Percentiles rank a stretch among this genome's conserved stretches.
Conservation (phyloP, 2,329 filamentous ascomycete genomes). For the Fusarium sp. region DNA sequence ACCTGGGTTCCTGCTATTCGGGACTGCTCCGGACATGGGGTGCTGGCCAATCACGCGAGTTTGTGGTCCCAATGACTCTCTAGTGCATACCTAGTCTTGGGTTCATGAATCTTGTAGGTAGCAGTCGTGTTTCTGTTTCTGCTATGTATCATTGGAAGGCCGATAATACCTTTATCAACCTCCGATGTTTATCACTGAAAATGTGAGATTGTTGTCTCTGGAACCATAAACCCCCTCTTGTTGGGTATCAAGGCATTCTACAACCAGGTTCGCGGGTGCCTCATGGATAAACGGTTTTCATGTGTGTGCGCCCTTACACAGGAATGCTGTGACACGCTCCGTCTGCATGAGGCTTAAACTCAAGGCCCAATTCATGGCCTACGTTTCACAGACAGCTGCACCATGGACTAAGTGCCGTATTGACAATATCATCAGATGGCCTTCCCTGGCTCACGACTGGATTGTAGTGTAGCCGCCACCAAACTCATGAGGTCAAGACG, state of each 20-base stretch:
- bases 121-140: constrained; percentile 9
- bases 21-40: constrained; percentile 18
- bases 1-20: constrained; percentile 24
- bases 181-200: not conserved
- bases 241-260: not conserved
- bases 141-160: not conserved
- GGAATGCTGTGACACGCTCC: constrained; percentile 23
- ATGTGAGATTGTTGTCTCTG: constrained; percentile 7
- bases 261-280: constrained; percentile 11
- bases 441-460: not conserved
- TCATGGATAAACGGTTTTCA: constrained; percentile 17
- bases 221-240: not conserved
- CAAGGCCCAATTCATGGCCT: constrained; percentile 13
- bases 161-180: not conserved
- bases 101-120: constrained; percentile 11
- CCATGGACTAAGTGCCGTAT: constrained; percentile 9
- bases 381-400: constrained; percentile 4
- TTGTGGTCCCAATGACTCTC: constrained; percentile 5
- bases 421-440: not conserved
- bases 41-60: not conserved
- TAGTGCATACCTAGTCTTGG: constrained; percentile 1
- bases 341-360: constrained; percentile 24
- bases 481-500: not conserved
- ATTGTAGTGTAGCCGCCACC: constrained; percentile 9
- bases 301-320: not conserved